Evolutionary conservation across 2,329 filamentous ascomycete species (phyloP), one percentile per base, ranked within the genome.

Genomic region (Colletotrichum chlorophyti): DNA sequence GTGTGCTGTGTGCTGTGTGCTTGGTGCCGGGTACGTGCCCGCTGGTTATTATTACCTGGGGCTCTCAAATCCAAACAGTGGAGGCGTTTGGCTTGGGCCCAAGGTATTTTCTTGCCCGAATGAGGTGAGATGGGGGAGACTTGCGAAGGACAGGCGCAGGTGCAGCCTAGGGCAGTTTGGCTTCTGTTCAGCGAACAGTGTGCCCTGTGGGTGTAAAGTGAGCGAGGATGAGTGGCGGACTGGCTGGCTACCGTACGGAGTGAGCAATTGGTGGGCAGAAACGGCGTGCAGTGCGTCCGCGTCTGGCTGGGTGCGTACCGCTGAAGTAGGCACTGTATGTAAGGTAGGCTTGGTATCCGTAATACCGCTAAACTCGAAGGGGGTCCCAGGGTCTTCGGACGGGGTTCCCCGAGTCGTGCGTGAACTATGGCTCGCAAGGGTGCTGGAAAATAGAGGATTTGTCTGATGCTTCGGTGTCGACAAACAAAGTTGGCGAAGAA

Each of bases 21-120:
- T 48, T 41, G 23, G 34, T 34, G 24, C 26, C 42, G 40, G 55
- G 51, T 55, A 55, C 51, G 55, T 59, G 55, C 55, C 55, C 51
- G 17, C 15, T 35, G 35, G 50, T 35, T 23, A 26, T 51, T 46
- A 34, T 34, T 23, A 41, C n/a, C n/a, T 40, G 38, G 52, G 38
- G 52, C 37, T 54, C 51, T 41, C 54, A 58, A 58, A 46, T 58
- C 49, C 54, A 54, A 58, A 54, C 42, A 54, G 54, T 48, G 54
- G 50, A 37, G 24, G 40, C 19, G 41, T 42, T 46, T 34, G 34
- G 32, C 11, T 19, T 35, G 29, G 27, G 27, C n/a, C 41, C 41
- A 32, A 47, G 23, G 41, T 37, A 19, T 23, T 17, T 29, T 49
- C 34, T 24, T 27, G 27, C n/a, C 27, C 38, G n/a, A n/a, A n/a